Evolutionary conservation across 2,329 filamentous ascomycete genomes (phyloP), one percentile per base, ranked within the genome.

Genomic region (Aschersonia sp.): DNA sequence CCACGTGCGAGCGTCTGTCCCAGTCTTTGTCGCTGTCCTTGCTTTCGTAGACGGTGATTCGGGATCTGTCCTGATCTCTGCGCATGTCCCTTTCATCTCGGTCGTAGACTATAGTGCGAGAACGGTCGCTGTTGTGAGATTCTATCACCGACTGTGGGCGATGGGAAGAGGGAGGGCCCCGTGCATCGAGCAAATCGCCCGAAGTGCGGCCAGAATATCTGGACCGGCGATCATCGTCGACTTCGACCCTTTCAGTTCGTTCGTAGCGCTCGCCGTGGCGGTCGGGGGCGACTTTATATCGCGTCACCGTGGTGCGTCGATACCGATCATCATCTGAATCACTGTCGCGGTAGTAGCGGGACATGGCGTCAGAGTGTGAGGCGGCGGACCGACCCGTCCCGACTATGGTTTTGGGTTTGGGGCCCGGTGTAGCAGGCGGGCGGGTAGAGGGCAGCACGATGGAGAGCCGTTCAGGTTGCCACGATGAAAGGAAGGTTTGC

Each of bases 111-210:
- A 64, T 58, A 31, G 61, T 57, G 48, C 65, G 67, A 44, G 61
- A 59, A 35, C 62, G 61, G 43, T 68, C 64, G 47, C 60, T 63
- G 12, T 63, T 57, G 50, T 57, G 63, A 40, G 54, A 58, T 51
- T 75, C 73, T 49, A 69, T 64, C 43, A 68, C 66, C n/a, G 75
- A 77, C 49, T 71, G 69, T 30, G 73, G 71, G 8, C 72, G 67
- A 47, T 75, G 72, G 37, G 65, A 72, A 33, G 66, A 66, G 37
- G 62, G 60, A 45, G 53, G 53, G 30, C 46, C 47, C 11, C 68
- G 69, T 50, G 69, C 68, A 42, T 70, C 68, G 41, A 68, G 55
- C 22, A 66, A 53, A 45, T 72, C 70, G 50, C 62, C 64, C 1
- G 66, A 64, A 32, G 59, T 53, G 48, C 67, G 69, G 43, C 61